Base-by-base conservation (phyloP, 208 protist species). In the Hexamita inflata region DNA sequence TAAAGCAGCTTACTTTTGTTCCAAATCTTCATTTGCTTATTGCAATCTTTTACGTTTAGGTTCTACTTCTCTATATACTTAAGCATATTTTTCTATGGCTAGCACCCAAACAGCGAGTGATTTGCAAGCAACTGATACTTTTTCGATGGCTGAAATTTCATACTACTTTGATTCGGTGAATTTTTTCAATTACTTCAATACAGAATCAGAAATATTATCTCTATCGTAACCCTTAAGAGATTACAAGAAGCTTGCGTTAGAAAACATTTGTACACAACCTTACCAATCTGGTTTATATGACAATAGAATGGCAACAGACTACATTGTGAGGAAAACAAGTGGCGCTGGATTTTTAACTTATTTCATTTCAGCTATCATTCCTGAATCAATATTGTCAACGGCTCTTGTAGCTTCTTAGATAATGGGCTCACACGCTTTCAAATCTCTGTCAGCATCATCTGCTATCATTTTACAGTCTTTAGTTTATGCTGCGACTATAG, bases 301-400 rank as follows among this genome's bases (percentile, higher is more conserved):
- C 77, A 96, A 91, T 82, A 97, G 89, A 32, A 92, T 90, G 87
- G 91, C 93, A 75, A 94, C 91, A 15, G 92, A 89, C 81, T 95
- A 89, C 76, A 93, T 91, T 62, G 91, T 92, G 77, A 91, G 90
- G 34, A 92, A 85, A 76, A 97, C 93, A 29, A 91, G 84, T n/a
- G 84, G 84, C 35, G 93, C 91, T 42, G 93, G 92, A 13, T 49
- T 40, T 26, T 67, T 75, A 13, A 96, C 89, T 11, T 88, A 86
- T 79, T 94, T 94, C 59, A 97, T 89, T 80, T 95, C 91, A 75
- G 87, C 86, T 66, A 98, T 93, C 77, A 97, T 91, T 40, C 91
- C 92, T 30, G 90, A 90, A 74, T 97, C 95, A 30, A 97, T 85
- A 76, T 89, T 91, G 68, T 93, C 90, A 26, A 98, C 88, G 15